Base-by-base conservation (phyloP, 345 rosid species). In the Populus pruinosa region DNA sequence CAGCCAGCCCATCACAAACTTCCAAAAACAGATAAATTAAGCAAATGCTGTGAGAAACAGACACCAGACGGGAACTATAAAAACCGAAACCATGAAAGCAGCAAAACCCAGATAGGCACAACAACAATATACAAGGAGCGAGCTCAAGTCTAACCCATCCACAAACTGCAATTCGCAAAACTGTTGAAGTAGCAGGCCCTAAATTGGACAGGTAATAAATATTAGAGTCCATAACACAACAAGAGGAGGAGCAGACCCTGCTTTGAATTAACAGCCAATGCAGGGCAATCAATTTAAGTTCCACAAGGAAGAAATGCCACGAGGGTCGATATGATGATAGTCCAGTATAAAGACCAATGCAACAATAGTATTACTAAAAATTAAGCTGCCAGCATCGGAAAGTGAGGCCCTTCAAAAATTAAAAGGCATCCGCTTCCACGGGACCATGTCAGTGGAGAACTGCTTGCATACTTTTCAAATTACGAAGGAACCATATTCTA, bases 401-500 rank as follows among this genome's bases (percentile, higher is more conserved):
- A 49, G 1, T 4, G 55, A 14, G 55, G 55, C 20, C 55, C 55
- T 49, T 14, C 20, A 49, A 6, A 36, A 36, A 49, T 5, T 49
- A 5, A 49, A 49, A 38, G 39, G 6, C 8, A 38, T 38, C 39
- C 39, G 21, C 1, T 16, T 16, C 18, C 55, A 53, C 8, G 62
- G 72, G 33, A 69, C 72, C 43, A 20, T 12, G 11, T 43, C 31
- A 5, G 2, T 27, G 72, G 49, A 53, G 56, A 49, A 64, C 25
- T 0, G 31, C 47, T 35, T n/a, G 31, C 38, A 71, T 14, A 55
- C 69, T 20, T 31, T 55, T 44, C 39, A 41, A 53, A 8, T 21
- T 65, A 29, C 56, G 1, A 61, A 64, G 67, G 61, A 83, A 35
- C 76, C 73, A 76, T 81, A 47, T 41, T 41, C 33, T 29, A 21